Percentiles rank a stretch among this genome's conserved stretches.
phyloP scores from a whole-genome alignment of 371 early-diverging fungal genomes.

The Syncephalastrum sp. region DNA sequence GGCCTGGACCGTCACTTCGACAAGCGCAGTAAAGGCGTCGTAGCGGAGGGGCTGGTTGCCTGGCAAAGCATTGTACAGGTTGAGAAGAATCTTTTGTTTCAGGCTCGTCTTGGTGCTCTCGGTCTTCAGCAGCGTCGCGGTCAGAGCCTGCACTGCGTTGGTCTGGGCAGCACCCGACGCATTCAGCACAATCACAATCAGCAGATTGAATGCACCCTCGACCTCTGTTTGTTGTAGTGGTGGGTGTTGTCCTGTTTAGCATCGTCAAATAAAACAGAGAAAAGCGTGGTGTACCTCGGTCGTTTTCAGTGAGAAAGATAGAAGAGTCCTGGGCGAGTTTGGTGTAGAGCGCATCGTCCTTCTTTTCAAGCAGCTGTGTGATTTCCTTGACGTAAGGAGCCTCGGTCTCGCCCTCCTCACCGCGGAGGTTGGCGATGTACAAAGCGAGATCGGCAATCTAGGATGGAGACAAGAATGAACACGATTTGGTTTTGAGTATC shows the following conservation, averaged over 20 bases:
- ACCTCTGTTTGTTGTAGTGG: constrained; percentile 46
- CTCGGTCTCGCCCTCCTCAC: constrained; percentile 49
- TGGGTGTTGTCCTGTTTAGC: not conserved
- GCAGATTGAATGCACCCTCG: constrained; percentile 71
- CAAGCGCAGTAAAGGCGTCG: constrained; percentile 71
- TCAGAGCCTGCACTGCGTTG: constrained; percentile 49
- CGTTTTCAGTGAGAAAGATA: constrained; percentile 57
- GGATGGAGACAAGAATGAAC: not conserved
- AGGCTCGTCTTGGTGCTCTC: constrained; percentile 50
- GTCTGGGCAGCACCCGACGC: constrained; percentile 34
- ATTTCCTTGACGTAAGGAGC: constrained; percentile 54
- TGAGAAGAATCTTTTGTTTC: constrained; percentile 74
- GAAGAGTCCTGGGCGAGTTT: constrained; percentile 61
- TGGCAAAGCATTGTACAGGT: constrained; percentile 78
- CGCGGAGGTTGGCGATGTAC: constrained; percentile 58
- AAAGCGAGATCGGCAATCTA: constrained; percentile 60
- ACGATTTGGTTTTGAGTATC: not conserved
- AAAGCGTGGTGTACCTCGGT: constrained; percentile 49
- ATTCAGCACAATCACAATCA: constrained; percentile 57
- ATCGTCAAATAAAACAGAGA: not conserved
- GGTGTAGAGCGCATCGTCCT: constrained; percentile 56
- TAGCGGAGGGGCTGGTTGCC: constrained; percentile 66
- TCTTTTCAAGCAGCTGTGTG: constrained; percentile 54
- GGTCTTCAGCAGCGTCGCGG: constrained; percentile 52
- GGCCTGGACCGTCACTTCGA: constrained; percentile 69